phyloP scores from a whole-genome alignment of 345 rosid species.

The Carallia pectinifolia region DNA sequence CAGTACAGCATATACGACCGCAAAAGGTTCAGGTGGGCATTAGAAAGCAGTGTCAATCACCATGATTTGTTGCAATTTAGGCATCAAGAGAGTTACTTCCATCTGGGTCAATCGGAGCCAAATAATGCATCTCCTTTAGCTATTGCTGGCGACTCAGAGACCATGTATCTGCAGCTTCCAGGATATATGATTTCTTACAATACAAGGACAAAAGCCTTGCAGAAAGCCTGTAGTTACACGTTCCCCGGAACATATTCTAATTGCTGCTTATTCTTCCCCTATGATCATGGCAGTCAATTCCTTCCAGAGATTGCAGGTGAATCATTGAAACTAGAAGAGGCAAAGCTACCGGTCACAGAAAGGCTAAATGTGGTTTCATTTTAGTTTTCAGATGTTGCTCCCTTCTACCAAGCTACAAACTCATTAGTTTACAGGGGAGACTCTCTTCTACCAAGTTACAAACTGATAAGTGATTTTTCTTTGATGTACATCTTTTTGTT shows the following conservation, averaged over 20 bases:
- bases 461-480: no score
- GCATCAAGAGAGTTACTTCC: neutral
- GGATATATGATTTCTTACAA: conserved; percentile 19
- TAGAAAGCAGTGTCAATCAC: conserved; percentile 9
- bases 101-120: conserved; percentile 1
- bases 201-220: conserved; percentile 1
- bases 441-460: no score
- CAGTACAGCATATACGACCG: conserved; percentile 1
- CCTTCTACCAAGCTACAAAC: no score
- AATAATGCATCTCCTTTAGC: conserved; percentile 6
- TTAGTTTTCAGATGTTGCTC: no score
- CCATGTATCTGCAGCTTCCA: conserved; percentile 15
- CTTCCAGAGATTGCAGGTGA: neutral
- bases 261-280: conserved; percentile 19
- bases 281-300: neutral
- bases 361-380: neutral
- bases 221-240: conserved; percentile 9
- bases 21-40: conserved; percentile 16
- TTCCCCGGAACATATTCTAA: neutral
- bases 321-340: neutral
- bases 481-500: no score
- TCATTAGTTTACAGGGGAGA: no score
- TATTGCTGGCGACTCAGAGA: conserved; percentile 11
- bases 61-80: neutral
- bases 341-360: neutral